phyloP scores from a whole-genome alignment of 805 yeast species.

The Candida boleticola region DNA sequence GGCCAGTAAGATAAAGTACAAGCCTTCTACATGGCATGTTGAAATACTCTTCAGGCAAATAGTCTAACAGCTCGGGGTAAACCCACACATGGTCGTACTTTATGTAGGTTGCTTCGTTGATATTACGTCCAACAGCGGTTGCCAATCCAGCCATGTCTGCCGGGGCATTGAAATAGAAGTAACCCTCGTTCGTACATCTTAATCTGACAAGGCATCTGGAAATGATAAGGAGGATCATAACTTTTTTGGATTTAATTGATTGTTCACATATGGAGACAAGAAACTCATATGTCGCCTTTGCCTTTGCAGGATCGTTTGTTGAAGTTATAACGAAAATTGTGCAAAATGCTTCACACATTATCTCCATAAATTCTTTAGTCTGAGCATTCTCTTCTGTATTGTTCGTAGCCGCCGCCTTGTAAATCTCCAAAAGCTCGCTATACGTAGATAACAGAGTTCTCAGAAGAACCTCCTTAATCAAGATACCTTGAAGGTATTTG shows the following conservation, averaged over 20 bases:
- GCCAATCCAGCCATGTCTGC: constrained; percentile 66
- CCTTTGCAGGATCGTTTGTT: constrained; percentile 21
- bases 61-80: constrained; percentile 56
- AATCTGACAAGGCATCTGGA: constrained; percentile 54
- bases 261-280: constrained; percentile 25
- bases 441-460: background rate
- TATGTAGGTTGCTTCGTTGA: constrained; percentile 22
- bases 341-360: constrained; percentile 23
- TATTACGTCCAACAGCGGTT: constrained; percentile 53
- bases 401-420: background rate
- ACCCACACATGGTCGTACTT: constrained; percentile 43
- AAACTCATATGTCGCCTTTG: constrained; percentile 25
- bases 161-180: constrained; percentile 51
- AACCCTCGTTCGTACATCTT: constrained; percentile 45
- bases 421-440: background rate
- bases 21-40: constrained; percentile 13
- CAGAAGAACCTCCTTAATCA: background rate
- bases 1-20: background rate
- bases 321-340: constrained; percentile 24
- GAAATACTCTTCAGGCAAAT: constrained; percentile 45
- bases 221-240: constrained; percentile 42
- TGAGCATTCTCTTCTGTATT: background rate
- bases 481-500: background rate
- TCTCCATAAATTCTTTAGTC: constrained; percentile 9
- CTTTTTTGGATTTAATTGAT: constrained; percentile 30